phyloP scores from a whole-genome alignment of 176 grass and related monocot species.

The Zizania latifolia region DNA sequence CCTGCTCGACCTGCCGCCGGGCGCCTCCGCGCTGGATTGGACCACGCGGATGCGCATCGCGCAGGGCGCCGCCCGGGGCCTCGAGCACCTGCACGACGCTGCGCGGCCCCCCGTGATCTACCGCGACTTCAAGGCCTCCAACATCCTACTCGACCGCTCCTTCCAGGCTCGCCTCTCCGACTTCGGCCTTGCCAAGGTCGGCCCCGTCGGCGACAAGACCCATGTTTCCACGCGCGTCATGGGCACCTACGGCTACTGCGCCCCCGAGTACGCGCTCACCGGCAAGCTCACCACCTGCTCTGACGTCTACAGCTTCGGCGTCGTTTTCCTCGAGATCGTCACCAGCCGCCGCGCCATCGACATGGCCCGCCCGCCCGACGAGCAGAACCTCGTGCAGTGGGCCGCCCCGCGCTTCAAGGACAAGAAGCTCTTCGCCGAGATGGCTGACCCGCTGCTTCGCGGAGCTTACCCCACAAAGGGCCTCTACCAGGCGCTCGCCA shows the following conservation, averaged over 20 bases:
- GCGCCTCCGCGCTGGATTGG: conserved; percentile 10
- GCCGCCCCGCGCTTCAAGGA: conserved; percentile 37
- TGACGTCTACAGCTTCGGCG: conserved; percentile 53
- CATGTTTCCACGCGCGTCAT: conserved; percentile 58
- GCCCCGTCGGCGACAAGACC: conserved; percentile 37
- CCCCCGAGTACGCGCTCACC: conserved; percentile 46
- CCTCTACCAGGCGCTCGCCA: conserved; percentile 52
- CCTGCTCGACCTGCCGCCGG: conserved; percentile 28
- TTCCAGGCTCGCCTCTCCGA: conserved; percentile 38
- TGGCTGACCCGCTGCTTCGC: conserved; percentile 35
- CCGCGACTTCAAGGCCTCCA: conserved; percentile 85
- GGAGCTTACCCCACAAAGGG: conserved; percentile 28
- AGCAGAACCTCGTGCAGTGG: conserved; percentile 43
- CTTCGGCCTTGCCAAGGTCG: conserved; percentile 50
- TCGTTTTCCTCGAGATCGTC: conserved; percentile 54
- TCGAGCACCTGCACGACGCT: conserved; percentile 42
- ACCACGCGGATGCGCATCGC: conserved; percentile 35
- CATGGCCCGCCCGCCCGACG: not conserved
- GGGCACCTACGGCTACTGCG: conserved; percentile 60
- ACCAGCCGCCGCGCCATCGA: conserved; percentile 35
- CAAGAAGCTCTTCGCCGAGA: conserved; percentile 34
- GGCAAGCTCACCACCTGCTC: conserved; percentile 55
- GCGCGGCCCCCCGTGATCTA: conserved; percentile 41
- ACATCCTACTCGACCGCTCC: conserved; percentile 50
- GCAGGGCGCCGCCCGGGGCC: conserved; percentile 28